Conservation (phyloP, 345 rosid genomes). For the Cardamine resedifolia region DNA sequence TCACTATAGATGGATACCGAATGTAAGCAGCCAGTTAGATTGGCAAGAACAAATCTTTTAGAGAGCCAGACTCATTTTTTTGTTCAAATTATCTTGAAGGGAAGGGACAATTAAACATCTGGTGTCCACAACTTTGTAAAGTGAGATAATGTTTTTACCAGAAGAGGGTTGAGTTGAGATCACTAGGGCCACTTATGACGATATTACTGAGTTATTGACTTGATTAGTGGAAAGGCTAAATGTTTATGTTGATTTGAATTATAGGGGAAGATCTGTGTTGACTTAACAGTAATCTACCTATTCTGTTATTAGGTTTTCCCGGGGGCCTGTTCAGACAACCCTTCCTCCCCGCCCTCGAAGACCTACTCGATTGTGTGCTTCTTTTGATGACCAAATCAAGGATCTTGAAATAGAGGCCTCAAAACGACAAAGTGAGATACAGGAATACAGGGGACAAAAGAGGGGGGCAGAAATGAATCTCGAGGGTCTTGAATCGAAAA, state of each 20-base stretch:
- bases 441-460: slow-evolving; percentile 51
- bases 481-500: slow-evolving; percentile 44
- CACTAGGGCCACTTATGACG: neutral
- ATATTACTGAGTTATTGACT: neutral
- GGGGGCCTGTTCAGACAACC: slow-evolving; percentile 80
- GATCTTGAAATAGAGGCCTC: slow-evolving; percentile 51
- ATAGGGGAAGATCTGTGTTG: neutral
- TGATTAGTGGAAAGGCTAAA: neutral
- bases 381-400: slow-evolving; percentile 72
- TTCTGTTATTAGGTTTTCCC: slow-evolving; percentile 61
- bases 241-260: neutral
- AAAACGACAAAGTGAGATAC: slow-evolving; percentile 41
- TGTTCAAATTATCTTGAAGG: neutral
- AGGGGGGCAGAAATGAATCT: slow-evolving; percentile 49
- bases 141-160: neutral
- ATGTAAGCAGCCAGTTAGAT: slow-evolving; percentile 51
- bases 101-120: neutral
- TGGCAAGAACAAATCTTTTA: slow-evolving; percentile 4
- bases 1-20: slow-evolving; percentile 73
- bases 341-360: slow-evolving; percentile 63
- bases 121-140: too few relatives aligned
- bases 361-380: slow-evolving; percentile 67
- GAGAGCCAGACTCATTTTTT: neutral
- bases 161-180: neutral
- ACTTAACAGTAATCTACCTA: slow-evolving; percentile 1